phyloP scores from a whole-genome alignment of 352 stramenopile genomes.

The Pythium oligandrum region DNA sequence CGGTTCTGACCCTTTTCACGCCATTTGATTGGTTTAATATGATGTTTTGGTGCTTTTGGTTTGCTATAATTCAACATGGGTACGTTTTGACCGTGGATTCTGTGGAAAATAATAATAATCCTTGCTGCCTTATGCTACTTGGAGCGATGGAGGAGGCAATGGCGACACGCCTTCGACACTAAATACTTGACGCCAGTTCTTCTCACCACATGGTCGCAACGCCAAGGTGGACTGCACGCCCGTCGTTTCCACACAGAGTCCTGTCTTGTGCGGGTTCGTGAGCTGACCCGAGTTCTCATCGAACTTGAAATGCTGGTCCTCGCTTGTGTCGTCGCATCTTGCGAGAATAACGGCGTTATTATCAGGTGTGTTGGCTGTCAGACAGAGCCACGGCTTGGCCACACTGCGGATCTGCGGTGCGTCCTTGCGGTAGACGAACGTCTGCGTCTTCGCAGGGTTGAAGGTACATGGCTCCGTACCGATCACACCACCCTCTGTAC shows the following conservation, averaged over 20 bases:
- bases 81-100: too few species aligned
- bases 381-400: constrained; percentile 3
- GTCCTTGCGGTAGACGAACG: constrained; percentile 2
- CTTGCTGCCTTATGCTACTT: too few species aligned
- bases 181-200: constrained; percentile 7
- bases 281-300: background rate
- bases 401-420: constrained; percentile 4
- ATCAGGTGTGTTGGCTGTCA: background rate
- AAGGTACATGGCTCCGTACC: constrained; percentile 1
- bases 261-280: background rate
- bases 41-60: too few species aligned
- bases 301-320: constrained; percentile 1
- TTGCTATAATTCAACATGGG: too few species aligned
- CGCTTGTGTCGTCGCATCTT: background rate
- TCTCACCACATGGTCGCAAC: background rate
- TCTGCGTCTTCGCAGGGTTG: background rate
- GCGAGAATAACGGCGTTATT: background rate
- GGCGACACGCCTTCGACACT: constrained; percentile 6
- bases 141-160: constrained; percentile 1
- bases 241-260: constrained; percentile 1
- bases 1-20: too few species aligned
- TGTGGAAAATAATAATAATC: too few species aligned
- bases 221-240: background rate
- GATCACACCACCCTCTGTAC: background rate
- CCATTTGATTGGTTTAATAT: too few species aligned